phyloP scores from a whole-genome alignment of 2,329 filamentous ascomycete species.

The Colletotrichum viniferum region DNA sequence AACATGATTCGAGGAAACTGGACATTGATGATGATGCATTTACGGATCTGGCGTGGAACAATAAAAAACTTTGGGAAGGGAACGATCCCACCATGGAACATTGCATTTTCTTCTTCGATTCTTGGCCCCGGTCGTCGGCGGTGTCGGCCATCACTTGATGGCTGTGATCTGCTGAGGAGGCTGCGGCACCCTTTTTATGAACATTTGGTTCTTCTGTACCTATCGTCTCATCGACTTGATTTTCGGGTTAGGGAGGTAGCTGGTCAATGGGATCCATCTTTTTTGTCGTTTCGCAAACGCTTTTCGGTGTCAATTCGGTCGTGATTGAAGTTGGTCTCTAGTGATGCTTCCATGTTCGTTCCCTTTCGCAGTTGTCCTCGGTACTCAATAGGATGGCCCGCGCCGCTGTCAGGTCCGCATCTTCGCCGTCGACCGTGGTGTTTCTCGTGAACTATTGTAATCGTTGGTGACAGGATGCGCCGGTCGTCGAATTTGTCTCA shows the following conservation, averaged over 20 bases:
- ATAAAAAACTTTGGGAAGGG: conserved; percentile 9
- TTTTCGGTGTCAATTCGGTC: background rate
- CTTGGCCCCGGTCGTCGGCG: background rate
- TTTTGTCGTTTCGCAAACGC: background rate
- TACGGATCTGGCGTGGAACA: conserved; percentile 19
- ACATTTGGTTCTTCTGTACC: conserved; percentile 17
- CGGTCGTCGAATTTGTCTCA: background rate
- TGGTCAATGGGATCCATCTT: conserved; percentile 5
- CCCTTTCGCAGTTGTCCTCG: background rate
- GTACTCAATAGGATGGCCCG: background rate
- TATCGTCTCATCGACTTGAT: conserved; percentile 9
- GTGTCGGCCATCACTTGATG: background rate
- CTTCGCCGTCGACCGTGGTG: background rate
- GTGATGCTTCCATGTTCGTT: background rate
- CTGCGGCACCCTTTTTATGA: background rate
- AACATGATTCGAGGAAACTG: conserved; percentile 19
- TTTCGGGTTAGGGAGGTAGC: conserved; percentile 13
- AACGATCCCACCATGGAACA: conserved; percentile 13
- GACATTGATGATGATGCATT: conserved; percentile 22
- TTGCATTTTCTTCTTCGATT: conserved; percentile 14
- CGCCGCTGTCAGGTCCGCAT: background rate
- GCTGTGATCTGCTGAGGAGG: background rate
- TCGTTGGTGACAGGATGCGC: background rate
- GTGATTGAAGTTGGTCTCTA: background rate
- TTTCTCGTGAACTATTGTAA: background rate